Conservation (phyloP, 306 rosid genomes). For the Lathyrus oleraceus region DNA sequence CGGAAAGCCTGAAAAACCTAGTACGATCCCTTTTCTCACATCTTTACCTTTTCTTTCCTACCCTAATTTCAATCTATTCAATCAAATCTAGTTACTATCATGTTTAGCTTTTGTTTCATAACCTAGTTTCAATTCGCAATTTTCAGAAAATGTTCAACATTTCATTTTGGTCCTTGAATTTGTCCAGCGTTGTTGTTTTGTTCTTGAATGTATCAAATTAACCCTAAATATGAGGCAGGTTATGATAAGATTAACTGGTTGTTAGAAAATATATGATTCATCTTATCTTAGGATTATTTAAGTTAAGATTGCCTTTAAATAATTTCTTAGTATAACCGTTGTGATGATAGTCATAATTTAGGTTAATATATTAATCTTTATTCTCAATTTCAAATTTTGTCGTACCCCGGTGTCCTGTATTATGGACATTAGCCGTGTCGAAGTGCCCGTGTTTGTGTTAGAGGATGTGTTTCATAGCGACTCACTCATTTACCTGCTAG, state of each 20-base stretch:
- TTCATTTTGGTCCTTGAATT: too few relatives aligned
- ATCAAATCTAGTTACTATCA: too few relatives aligned
- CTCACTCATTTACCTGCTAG: background rate
- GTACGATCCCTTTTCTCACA: constrained; percentile 32
- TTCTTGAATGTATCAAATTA: background rate
- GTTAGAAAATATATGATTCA: background rate
- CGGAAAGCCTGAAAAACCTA: constrained; percentile 51
- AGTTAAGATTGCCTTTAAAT: background rate
- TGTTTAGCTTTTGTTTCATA: too few relatives aligned
- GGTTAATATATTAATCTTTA: background rate
- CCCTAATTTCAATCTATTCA: background rate
- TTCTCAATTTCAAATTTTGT: background rate
- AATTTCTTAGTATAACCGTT: too few relatives aligned
- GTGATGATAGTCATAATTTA: background rate
- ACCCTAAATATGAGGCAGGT: background rate
- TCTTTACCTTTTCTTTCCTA: background rate
- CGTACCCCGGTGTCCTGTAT: background rate
- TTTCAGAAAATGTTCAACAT: too few relatives aligned
- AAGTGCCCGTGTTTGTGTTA: too few relatives aligned
- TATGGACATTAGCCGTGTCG: background rate
- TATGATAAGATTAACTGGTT: too few relatives aligned
- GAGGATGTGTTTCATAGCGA: background rate
- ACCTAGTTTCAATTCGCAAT: too few relatives aligned
- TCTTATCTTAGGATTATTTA: background rate
- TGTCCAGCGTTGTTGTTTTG: too few relatives aligned